Percentiles rank a stretch among this genome's conserved stretches.
phyloP scores from a whole-genome alignment of 2,329 filamentous ascomycete genomes.

The Fusarium nanum region DNA sequence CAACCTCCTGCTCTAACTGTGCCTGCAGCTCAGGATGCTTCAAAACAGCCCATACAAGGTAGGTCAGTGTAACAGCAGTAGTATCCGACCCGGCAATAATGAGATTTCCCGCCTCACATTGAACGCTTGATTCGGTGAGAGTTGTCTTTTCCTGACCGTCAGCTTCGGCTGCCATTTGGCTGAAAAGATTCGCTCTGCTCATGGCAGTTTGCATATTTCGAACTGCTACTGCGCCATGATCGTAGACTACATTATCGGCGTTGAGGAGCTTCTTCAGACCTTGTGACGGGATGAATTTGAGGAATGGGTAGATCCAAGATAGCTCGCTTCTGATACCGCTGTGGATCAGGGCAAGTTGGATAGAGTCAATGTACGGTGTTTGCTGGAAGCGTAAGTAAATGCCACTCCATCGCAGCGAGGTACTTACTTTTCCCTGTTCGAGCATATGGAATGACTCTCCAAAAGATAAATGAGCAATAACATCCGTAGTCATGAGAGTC shows the following conservation, averaged over 20 bases:
- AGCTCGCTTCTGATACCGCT: neutral
- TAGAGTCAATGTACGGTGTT: conserved; percentile 3
- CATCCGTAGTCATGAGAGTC: conserved; percentile 29
- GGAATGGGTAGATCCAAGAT: neutral
- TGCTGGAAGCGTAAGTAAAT: neutral
- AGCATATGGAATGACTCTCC: conserved; percentile 32
- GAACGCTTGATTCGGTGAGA: neutral
- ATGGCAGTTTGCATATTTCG: conserved; percentile 7
- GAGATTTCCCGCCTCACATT: conserved; percentile 1
- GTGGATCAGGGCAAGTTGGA: neutral
- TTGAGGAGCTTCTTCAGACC: neutral
- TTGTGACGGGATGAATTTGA: fast-evolving
- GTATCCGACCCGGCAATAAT: conserved; percentile 32
- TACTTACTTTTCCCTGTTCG: conserved; percentile 16
- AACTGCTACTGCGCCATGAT: neutral
- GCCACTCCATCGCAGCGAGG: no score
- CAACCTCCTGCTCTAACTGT: conserved; percentile 9
- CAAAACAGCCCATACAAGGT: conserved; percentile 29
- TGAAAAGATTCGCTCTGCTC: conserved; percentile 1
- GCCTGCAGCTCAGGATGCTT: neutral
- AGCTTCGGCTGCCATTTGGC: conserved; percentile 1
- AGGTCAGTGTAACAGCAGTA: conserved; percentile 19
- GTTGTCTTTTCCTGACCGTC: neutral
- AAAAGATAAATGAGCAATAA: conserved; percentile 28
- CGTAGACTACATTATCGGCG: neutral